Conservation (phyloP, 441 rosid genomes). For the Aquilaria agallochum region DNA sequence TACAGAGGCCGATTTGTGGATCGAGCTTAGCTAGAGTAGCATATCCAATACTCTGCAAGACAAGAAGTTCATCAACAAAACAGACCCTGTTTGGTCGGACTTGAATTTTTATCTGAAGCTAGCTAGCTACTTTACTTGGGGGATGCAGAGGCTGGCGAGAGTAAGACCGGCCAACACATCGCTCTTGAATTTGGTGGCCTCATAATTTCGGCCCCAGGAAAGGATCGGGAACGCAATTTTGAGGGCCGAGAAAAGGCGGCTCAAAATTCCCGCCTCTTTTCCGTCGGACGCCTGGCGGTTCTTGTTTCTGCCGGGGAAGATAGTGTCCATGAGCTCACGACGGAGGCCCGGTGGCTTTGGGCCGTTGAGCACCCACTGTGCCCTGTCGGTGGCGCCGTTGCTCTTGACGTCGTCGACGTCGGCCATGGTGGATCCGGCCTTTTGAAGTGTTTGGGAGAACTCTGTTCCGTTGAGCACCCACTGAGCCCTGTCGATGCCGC, state of each 20-base stretch:
- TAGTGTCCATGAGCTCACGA: conserved; percentile 39
- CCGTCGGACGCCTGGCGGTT: not conserved
- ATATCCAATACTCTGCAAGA: conserved; percentile 75
- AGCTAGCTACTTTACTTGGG: conserved; percentile 46
- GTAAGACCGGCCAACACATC: conserved; percentile 89
- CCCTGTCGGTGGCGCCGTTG: conserved; percentile 24
- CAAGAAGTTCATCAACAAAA: conserved; percentile 2
- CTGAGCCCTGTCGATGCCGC: conserved; percentile 29
- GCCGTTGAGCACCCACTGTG: conserved; percentile 62
- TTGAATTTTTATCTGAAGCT: not conserved
- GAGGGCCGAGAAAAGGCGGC: conserved; percentile 25
- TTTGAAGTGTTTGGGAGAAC: conserved; percentile 94
- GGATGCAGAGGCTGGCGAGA: conserved; percentile 96
- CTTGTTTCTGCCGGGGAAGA: conserved; percentile 26
- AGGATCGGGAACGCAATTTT: conserved; percentile 63
- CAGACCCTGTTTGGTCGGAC: not conserved
- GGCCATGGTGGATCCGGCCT: conserved; percentile 42
- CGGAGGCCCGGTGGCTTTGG: conserved; percentile 72
- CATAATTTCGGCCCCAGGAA: conserved; percentile 59
- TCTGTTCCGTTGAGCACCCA: conserved; percentile 55
- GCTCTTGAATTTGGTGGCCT: conserved; percentile 49
- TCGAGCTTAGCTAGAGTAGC: conserved; percentile 92
- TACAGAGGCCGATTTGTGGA: conserved; percentile 94
- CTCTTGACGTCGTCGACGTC: conserved; percentile 26
- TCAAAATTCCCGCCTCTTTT: no score